phyloP scores from a whole-genome alignment of 352 stramenopile species.

The Globisporangium spiculum region DNA sequence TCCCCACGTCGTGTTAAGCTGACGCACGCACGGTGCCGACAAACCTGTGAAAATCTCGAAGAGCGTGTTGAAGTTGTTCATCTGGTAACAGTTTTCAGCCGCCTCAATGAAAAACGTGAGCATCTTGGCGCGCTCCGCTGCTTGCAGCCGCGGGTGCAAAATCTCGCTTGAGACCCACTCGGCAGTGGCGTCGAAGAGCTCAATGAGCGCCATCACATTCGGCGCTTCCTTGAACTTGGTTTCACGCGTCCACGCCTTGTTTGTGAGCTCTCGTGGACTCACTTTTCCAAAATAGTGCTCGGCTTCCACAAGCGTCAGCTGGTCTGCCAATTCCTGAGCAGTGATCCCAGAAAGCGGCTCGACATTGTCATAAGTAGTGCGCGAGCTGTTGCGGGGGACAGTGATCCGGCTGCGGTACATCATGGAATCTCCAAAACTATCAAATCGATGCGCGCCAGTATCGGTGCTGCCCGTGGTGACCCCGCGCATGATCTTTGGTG shows the following conservation, averaged over 20 bases:
- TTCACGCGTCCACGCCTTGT: conserved; percentile 85
- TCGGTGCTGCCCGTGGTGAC: conserved; percentile 58
- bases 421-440: conserved; percentile 67
- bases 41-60: conserved; percentile 82
- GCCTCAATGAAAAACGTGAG: conserved; percentile 85
- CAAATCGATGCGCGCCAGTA: conserved; percentile 20
- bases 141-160: conserved; percentile 79
- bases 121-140: conserved; percentile 75
- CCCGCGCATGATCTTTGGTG: conserved; percentile 60
- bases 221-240: conserved; percentile 79
- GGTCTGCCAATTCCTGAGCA: conserved; percentile 71
- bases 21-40: conserved; percentile 75
- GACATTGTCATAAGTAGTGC: conserved; percentile 77
- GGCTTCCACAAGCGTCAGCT: conserved; percentile 78
- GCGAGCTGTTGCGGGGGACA: conserved; percentile 53
- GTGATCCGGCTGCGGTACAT: conserved; percentile 58
- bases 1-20: conserved; percentile 83
- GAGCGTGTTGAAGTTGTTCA: conserved; percentile 90
- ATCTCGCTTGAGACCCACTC: conserved; percentile 89
- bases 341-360: conserved; percentile 61
- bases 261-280: conserved; percentile 74
- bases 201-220: conserved; percentile 80
- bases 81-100: conserved; percentile 75
- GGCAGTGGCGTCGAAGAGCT: conserved; percentile 81
- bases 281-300: conserved; percentile 74